Evolutionary conservation across 208 protist species (phyloP).

Genomic region (Wallacemonas rigidus): DNA sequence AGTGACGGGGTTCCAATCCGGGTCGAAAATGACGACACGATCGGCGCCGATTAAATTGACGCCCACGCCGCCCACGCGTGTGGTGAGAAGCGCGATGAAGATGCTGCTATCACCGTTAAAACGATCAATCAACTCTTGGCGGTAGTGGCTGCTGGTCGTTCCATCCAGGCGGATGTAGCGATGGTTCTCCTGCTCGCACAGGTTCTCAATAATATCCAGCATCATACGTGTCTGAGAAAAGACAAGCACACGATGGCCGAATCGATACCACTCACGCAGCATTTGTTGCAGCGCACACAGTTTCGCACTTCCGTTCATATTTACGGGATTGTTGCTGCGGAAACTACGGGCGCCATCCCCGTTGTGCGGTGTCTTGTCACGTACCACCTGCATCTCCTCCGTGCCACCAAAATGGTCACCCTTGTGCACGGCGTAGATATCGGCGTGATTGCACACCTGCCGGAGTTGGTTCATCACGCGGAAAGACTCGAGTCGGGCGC

Average conservation of each 20-base stretch:
- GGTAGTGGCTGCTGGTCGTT: slow-evolving; percentile 71
- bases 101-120: slow-evolving; percentile 95
- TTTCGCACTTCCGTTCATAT: slow-evolving; percentile 90
- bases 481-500: slow-evolving; percentile 62
- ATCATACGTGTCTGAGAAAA: slow-evolving; percentile 98
- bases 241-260: slow-evolving; percentile 95
- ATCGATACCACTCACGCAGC: slow-evolving; percentile 90
- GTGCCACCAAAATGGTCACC: slow-evolving; percentile 36
- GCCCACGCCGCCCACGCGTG: slow-evolving; percentile 96
- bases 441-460: slow-evolving; percentile 84
- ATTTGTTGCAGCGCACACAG: slow-evolving; percentile 91
- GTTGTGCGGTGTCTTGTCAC: neutral
- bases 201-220: slow-evolving; percentile 97
- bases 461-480: slow-evolving; percentile 70
- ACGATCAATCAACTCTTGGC: slow-evolving; percentile 92
- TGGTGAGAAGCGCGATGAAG: slow-evolving; percentile 97
- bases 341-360: slow-evolving; percentile 26
- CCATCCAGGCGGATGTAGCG: slow-evolving; percentile 97
- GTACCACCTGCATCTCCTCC: slow-evolving; percentile 16
- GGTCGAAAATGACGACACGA: slow-evolving; percentile 98
- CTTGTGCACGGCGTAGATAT: slow-evolving; percentile 61
- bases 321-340: slow-evolving; percentile 72
- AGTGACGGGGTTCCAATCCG: slow-evolving; percentile 97
- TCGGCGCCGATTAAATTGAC: slow-evolving; percentile 98
- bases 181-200: slow-evolving; percentile 77